These are phyloP conservation scores for Ceratocystis cacaofunesta DNA, from an alignment of 2,329 filamentous ascomycete species.

Conservation along the genomic window DNA sequence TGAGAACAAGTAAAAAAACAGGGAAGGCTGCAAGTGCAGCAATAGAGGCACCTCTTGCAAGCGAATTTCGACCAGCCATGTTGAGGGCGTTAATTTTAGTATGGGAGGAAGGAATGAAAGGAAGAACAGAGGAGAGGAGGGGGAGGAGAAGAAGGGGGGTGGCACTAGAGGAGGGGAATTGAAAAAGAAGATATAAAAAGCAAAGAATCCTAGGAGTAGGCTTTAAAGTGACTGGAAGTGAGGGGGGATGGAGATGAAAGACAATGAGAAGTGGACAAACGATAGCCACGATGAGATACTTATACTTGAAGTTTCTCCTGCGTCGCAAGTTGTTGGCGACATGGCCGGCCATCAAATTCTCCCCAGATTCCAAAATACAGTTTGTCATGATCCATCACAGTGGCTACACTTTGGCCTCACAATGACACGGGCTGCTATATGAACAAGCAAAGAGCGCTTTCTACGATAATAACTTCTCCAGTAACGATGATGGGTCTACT, in stretches of 20 bases:
- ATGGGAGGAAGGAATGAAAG: background rate
- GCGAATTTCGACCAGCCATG: constrained; percentile 9
- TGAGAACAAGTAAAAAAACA: too few species aligned
- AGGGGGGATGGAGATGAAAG: background rate
- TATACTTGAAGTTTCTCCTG: background rate
- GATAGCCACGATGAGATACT: background rate
- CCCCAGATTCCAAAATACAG: background rate
- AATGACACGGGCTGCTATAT: background rate
- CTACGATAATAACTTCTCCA: background rate
- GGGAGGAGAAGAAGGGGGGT: background rate
- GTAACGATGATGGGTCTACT: background rate
- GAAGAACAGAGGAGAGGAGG: constrained; percentile 4
- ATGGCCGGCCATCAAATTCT: background rate
- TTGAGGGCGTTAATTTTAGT: constrained; percentile 3
- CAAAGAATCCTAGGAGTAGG: background rate
- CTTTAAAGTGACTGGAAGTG: background rate
- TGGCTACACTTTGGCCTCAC: background rate
- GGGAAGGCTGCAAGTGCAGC: constrained; percentile 5
- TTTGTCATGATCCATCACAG: background rate
- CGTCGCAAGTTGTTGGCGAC: background rate
- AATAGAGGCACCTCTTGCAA: constrained; percentile 2
- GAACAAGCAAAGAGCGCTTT: background rate
- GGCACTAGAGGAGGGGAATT: background rate
- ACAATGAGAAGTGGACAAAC: background rate
- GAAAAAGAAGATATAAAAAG: background rate